Conservation (phyloP, 805 yeast genomes). For the Starmera amethionina region DNA sequence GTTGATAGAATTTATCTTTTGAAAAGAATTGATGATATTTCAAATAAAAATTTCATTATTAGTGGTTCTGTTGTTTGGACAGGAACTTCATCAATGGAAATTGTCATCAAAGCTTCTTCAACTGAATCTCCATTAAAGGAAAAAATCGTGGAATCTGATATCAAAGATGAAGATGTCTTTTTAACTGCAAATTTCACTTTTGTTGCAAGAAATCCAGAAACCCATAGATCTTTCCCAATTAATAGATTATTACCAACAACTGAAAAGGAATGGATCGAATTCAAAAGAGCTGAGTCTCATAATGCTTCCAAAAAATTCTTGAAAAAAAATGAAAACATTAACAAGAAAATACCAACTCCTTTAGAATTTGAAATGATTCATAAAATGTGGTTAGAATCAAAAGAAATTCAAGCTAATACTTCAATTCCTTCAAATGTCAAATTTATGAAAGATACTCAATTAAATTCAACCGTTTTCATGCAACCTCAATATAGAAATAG, state of each 20-base stretch:
- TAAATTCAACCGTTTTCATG: conserved; percentile 77
- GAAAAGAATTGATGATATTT: conserved; percentile 71
- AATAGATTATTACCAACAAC: conserved; percentile 69
- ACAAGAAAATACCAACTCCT: conserved; percentile 62
- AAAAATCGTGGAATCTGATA: conserved; percentile 42
- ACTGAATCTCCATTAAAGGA: conserved; percentile 46
- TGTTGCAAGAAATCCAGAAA: conserved; percentile 89
- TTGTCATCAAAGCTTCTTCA: conserved; percentile 81
- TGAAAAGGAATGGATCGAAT: conserved; percentile 73
- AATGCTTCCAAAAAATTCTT: conserved; percentile 77
- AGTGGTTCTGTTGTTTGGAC: conserved; percentile 95
- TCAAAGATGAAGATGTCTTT: conserved; percentile 62
- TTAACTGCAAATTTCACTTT: conserved; percentile 88
- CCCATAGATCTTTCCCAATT: conserved; percentile 84
- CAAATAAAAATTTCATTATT: conserved; percentile 63
- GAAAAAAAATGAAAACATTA: conserved; percentile 53
- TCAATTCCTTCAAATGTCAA: conserved; percentile 40
- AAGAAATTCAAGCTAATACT: conserved; percentile 23
- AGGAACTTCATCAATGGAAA: conserved; percentile 93
- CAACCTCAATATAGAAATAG: conserved; percentile 96
- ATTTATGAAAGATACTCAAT: conserved; percentile 62
- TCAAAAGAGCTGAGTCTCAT: conserved; percentile 81
- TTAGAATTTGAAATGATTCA: conserved; percentile 71
- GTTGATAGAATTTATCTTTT: conserved; percentile 88
- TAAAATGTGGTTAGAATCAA: conserved; percentile 56